Evolutionary conservation across 192 early-diverging fungal genomes (phyloP).

Genomic region (Phlyctochytrium planicorne): DNA sequence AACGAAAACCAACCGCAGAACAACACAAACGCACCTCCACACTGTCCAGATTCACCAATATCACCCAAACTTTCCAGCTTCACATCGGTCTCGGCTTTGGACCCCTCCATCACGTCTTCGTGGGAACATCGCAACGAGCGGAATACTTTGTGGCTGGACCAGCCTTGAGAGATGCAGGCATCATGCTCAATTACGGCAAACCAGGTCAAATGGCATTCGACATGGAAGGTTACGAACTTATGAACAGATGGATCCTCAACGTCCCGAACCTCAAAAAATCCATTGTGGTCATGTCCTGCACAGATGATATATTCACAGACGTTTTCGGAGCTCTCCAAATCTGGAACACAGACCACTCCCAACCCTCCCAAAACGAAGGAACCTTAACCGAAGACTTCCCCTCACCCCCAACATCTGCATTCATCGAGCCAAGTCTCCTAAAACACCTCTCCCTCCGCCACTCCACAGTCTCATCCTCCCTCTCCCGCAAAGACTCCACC

Average conservation of each 20-base stretch:
- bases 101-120: constrained; percentile 16
- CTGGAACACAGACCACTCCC: background rate
- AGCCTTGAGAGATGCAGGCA: constrained; percentile 16
- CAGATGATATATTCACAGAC: background rate
- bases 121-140: constrained; percentile 1
- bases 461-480: background rate
- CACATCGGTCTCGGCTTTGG: constrained; percentile 25
- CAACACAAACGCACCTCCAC: no score
- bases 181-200: constrained; percentile 19
- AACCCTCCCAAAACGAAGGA: no score
- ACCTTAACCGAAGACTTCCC: no score
- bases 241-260: background rate
- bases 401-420: background rate
- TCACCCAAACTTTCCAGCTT: constrained; percentile 19
- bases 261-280: background rate
- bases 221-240: no score
- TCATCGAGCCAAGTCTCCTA: background rate
- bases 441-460: background rate
- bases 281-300: background rate
- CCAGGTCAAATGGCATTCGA: constrained; percentile 5
- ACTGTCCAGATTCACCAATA: no score
- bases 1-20: no score
- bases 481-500: background rate
- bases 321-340: background rate
- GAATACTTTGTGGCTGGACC: constrained; percentile 31